Conservation (phyloP, 192 early-diverging fungal species). For the Linnemannia exigua region DNA sequence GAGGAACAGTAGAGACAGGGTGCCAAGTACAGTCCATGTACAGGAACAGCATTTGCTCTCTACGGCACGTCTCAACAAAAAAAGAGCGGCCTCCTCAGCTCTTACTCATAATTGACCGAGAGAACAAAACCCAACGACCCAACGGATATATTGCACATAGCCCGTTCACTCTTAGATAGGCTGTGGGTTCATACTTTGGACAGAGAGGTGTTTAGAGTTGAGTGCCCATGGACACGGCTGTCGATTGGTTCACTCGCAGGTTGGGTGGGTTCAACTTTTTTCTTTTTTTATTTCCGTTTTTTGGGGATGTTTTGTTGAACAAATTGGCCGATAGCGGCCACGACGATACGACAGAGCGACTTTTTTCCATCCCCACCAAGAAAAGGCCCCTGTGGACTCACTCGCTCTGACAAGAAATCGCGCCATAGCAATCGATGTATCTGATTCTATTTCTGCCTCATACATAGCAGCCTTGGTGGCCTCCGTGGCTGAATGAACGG, state of each 20-base stretch:
- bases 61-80: too few species aligned
- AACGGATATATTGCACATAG: background rate
- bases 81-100: too few species aligned
- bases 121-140: background rate
- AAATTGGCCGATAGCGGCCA: background rate
- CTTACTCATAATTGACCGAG: too few species aligned
- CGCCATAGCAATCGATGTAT: background rate
- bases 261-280: background rate
- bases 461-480: background rate
- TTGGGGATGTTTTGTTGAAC: background rate
- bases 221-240: conserved; percentile 21
- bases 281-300: background rate
- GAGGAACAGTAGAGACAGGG: too few species aligned
- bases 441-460: background rate
- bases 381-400: background rate
- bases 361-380: background rate
- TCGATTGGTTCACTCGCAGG: conserved; percentile 21
- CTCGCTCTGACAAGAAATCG: background rate
- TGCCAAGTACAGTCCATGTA: too few species aligned
- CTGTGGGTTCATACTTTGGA: background rate
- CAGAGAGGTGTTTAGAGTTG: too few species aligned
- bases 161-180: background rate
- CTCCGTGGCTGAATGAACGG: background rate
- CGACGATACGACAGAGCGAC: background rate
- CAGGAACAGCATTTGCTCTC: too few species aligned